Conservation (phyloP, 2,329 filamentous ascomycete genomes). For the Microdochium paspali region DNA sequence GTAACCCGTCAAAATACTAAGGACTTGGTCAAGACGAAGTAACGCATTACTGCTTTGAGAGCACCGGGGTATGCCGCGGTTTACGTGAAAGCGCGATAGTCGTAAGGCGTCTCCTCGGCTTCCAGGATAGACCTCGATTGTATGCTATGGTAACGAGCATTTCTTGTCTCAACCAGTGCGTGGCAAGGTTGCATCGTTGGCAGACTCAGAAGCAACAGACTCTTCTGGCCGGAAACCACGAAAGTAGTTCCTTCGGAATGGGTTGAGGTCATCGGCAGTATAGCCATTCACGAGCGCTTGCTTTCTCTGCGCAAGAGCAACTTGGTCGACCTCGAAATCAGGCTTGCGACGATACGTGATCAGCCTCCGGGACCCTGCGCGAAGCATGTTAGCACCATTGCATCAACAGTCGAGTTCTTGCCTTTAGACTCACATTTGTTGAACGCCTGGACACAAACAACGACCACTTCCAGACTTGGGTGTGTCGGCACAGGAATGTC, state of each 20-base stretch:
- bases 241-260: slow-evolving; percentile 51
- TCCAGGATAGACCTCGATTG: no score
- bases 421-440: slow-evolving; percentile 78
- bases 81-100: no score
- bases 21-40: no score
- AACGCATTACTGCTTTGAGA: no score
- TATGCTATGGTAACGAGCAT: no score
- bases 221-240: slow-evolving; percentile 36
- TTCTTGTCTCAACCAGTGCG: neutral
- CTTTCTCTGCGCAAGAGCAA: slow-evolving; percentile 25
- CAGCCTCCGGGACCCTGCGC: slow-evolving; percentile 71
- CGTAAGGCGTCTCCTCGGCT: no score
- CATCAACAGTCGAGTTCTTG: no score
- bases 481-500: slow-evolving; percentile 72
- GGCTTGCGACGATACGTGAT: slow-evolving; percentile 73
- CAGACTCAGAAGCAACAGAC: slow-evolving; percentile 4
- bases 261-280: slow-evolving; percentile 50
- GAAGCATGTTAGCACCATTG: slow-evolving; percentile 3
- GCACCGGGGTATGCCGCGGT: no score
- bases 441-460: slow-evolving; percentile 76
- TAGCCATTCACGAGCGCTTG: slow-evolving; percentile 27
- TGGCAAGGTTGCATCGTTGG: neutral
- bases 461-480: slow-evolving; percentile 62
- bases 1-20: no score
- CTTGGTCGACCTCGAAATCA: slow-evolving; percentile 43